phyloP scores from a whole-genome alignment of 371 early-diverging fungal genomes.

The Rhizopus sp. region DNA sequence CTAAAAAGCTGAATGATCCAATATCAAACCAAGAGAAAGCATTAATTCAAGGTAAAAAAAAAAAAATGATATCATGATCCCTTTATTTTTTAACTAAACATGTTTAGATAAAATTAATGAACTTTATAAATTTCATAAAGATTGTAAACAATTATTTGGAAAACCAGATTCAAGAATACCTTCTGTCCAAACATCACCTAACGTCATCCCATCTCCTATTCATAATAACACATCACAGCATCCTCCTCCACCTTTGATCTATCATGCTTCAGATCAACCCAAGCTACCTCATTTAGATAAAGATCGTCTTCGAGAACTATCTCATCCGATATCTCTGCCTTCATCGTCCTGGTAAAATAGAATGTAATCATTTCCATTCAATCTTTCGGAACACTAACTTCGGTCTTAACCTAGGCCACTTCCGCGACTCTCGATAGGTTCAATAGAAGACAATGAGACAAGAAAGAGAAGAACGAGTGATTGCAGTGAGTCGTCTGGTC shows the following conservation, averaged over 20 bases:
- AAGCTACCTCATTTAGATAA: constrained; percentile 14
- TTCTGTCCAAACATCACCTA: constrained; percentile 14
- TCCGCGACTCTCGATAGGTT: constrained; percentile 15
- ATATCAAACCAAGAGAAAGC: constrained; percentile 16
- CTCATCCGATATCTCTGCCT: constrained; percentile 5
- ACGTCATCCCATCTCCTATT: constrained; percentile 1
- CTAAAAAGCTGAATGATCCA: constrained; percentile 4
- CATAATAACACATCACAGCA: constrained; percentile 1
- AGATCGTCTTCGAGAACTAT: constrained; percentile 11
- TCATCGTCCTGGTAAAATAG: constrained; percentile 17
- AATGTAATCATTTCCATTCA: constrained; percentile 4
- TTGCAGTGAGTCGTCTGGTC: neutral
- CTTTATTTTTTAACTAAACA: neutral
- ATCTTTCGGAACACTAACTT: constrained; percentile 3
- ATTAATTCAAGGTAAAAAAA: constrained; percentile 15
- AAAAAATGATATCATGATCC: neutral
- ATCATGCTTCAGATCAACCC: neutral
- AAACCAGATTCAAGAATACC: constrained; percentile 2
- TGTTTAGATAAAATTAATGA: constrained; percentile 26
- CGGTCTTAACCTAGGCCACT: constrained; percentile 12
- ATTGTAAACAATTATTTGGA: constrained; percentile 27
- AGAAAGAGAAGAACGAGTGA: neutral
- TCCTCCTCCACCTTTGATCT: neutral
- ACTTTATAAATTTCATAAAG: constrained; percentile 24
- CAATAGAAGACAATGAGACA: constrained; percentile 7